phyloP scores from a whole-genome alignment of 2,329 filamentous ascomycete genomes.

The Colletotrichum sp. region DNA sequence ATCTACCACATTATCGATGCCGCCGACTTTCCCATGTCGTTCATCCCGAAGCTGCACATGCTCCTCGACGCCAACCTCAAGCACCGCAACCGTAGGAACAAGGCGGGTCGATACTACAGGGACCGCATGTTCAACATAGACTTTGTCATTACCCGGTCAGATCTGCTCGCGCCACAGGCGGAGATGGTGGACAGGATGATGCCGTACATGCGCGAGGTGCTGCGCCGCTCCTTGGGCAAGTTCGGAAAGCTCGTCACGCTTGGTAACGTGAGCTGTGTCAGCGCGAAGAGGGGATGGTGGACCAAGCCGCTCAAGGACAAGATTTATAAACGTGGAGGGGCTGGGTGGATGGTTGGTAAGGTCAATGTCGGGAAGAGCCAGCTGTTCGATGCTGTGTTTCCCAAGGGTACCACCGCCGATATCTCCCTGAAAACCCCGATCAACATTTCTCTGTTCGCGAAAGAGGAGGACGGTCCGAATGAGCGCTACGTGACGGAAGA shows the following conservation, averaged over 20 bases:
- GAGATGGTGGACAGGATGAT: conserved; percentile 84
- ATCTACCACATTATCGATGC: conserved; percentile 96
- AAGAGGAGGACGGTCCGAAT: conserved; percentile 8
- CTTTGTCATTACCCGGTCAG: conserved; percentile 89
- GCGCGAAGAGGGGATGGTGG: conserved; percentile 89
- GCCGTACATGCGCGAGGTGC: conserved; percentile 80
- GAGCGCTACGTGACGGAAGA: conserved; percentile 2
- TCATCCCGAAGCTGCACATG: conserved; percentile 77
- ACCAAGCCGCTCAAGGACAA: conserved; percentile 85
- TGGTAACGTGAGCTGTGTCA: conserved; percentile 87
- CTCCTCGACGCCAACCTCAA: conserved; percentile 77
- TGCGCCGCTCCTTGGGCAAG: conserved; percentile 77
- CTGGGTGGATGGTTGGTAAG: conserved; percentile 96
- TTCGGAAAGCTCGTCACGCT: conserved; percentile 75
- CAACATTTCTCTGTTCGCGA: conserved; percentile 19
- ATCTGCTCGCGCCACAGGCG: conserved; percentile 84
- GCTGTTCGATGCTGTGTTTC: conserved; percentile 86
- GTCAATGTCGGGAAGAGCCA: conserved; percentile 97
- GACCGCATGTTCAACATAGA: conserved; percentile 79
- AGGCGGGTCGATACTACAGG: conserved; percentile 66
- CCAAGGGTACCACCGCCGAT: conserved; percentile 61
- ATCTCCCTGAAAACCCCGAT: not conserved
- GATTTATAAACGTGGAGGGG: conserved; percentile 83
- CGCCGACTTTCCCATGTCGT: conserved; percentile 94
- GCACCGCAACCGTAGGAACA: conserved; percentile 80